Conservation (phyloP, 495 filamentous ascomycete species). For the Hypoxylon lienhwacheense region DNA sequence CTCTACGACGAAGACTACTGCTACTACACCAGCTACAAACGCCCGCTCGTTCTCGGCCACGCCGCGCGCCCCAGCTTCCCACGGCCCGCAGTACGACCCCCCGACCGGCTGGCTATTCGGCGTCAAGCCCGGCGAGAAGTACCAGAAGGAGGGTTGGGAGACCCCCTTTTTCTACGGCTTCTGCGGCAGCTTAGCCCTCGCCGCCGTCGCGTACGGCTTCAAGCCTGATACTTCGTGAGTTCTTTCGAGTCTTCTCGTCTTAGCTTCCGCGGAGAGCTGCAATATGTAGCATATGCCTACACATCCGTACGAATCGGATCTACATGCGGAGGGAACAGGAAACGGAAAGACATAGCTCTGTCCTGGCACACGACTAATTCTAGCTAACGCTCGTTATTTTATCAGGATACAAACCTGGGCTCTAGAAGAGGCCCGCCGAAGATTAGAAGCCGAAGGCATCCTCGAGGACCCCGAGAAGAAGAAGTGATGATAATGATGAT, state of each 20-base stretch:
- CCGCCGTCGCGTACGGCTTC: conserved; percentile 83
- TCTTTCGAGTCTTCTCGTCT: not conserved
- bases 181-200: conserved; percentile 75
- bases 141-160: conserved; percentile 97
- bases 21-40: no score
- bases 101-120: conserved; percentile 90
- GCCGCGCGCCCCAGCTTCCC: conserved; percentile 46
- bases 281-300: not conserved
- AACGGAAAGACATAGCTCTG: no score
- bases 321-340: no score
- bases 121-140: conserved; percentile 89
- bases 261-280: not conserved
- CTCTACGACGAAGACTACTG: no score
- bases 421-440: conserved; percentile 88
- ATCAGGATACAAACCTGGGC: conserved; percentile 98
- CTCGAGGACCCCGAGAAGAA: conserved; percentile 65
- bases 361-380: no score
- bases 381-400: conserved; percentile 17
- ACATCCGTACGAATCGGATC: no score
- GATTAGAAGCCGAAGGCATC: conserved; percentile 94
- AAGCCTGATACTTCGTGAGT: conserved; percentile 99
- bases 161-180: conserved; percentile 84
- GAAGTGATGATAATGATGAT: conserved; percentile 14
- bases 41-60: conserved; percentile 43
- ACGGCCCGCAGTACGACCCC: conserved; percentile 84